phyloP scores from a whole-genome alignment of 2,329 filamentous ascomycete species.

The Podosphaera fusca region DNA sequence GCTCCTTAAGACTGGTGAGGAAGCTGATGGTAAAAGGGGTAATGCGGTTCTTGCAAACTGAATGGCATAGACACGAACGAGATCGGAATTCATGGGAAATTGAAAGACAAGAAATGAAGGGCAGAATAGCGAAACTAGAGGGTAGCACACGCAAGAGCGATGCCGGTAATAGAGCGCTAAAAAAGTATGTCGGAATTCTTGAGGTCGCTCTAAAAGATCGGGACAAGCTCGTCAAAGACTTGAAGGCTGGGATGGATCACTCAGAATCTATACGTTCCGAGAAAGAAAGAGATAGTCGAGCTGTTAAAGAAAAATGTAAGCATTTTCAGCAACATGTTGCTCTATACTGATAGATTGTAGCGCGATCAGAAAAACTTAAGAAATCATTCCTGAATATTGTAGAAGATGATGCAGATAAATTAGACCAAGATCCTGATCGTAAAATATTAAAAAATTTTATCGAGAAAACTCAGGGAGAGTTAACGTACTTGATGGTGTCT shows the following conservation, averaged over 20 bases:
- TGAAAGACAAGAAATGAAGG: constrained; percentile 97
- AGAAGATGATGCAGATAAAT: constrained; percentile 20
- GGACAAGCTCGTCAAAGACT: constrained; percentile 41
- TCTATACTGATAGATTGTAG: constrained; percentile 2
- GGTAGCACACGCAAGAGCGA: constrained; percentile 72
- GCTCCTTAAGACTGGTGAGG: neutral
- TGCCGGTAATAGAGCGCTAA: constrained; percentile 67
- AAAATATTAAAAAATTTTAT: constrained; percentile 34
- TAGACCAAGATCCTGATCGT: constrained; percentile 21
- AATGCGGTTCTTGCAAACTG: constrained; percentile 96
- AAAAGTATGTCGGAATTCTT: constrained; percentile 74
- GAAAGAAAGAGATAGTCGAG: constrained; percentile 1
- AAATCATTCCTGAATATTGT: constrained; percentile 22
- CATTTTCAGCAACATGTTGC: constrained; percentile 2
- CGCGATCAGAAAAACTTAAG: constrained; percentile 10
- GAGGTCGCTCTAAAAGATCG: constrained; percentile 75
- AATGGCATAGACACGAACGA: constrained; percentile 97
- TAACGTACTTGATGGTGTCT: constrained; percentile 44
- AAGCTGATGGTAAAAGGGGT: constrained; percentile 41
- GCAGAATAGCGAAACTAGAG: constrained; percentile 81
- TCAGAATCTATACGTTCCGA: constrained; percentile 16
- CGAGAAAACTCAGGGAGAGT: constrained; percentile 40
- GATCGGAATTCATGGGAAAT: constrained; percentile 98
- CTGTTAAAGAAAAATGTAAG: constrained; percentile 28
- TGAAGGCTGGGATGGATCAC: constrained; percentile 21